Evolutionary conservation across 441 rosid species (phyloP), one percentile per base, ranked within the genome.

Genomic region (Jatropha podagrica): DNA sequence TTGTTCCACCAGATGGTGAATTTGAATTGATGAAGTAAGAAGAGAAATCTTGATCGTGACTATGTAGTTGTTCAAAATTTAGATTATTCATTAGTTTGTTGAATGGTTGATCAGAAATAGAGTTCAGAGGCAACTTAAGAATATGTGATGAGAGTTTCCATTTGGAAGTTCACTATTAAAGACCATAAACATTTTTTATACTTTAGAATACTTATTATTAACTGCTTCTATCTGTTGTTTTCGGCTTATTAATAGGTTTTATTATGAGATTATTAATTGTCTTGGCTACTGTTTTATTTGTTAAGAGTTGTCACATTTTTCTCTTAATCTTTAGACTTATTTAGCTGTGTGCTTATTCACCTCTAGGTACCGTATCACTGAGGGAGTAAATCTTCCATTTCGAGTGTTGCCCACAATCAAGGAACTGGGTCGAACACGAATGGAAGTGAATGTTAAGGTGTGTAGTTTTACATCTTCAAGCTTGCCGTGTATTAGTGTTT

Each of bases 1-100:
- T 92, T 85, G 99, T 92, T 60, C 99, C 99, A 23, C 99, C 99
- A 9, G 99, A 96, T 86, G 99, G 99, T 78, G 99, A 96, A 89
- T 96, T 92, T 84, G 99, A 96, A 81, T 87, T 96, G 77, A 96
- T 96, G 98, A 96, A 96, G 98, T 96, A 90, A 90, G 99, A 72
- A 51, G 40, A 48, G 37, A 20, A 73, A 38, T 72, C 48, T 70
- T 41, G 65, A 41, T 59, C 48, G 1, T 44, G n/a, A 48, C 69
- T 61, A 74, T 40, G 26, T 40, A 52, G 38, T 40, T 61, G 27
- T 15, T 72, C 26, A 23, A 44, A 64, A 49, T 63, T 72, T 7
- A 15, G 38, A 32, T 48, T 66, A 42, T 40, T 5, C n/a, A 55
- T 18, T 17, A 4, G 69, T 69, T 59, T 44, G 4, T 65, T 46